Evolutionary conservation across 768 basidiomycete genomes (phyloP), one percentile per base, ranked within the genome.

Genomic region (Tricholoma matsutake): DNA sequence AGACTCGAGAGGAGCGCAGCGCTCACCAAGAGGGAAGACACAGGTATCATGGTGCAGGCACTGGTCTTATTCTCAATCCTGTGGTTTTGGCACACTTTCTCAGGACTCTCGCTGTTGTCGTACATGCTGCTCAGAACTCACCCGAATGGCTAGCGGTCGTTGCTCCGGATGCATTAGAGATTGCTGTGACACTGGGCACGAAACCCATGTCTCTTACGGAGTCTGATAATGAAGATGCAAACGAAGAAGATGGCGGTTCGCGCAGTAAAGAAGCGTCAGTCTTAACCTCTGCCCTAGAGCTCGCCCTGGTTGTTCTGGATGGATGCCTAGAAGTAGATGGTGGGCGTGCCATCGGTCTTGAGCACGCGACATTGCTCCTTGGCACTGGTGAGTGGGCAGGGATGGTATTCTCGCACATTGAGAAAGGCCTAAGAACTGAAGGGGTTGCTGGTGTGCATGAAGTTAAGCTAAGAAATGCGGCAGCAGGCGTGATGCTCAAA

Each of bases 361-460:
- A 96, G 56, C 86, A 93, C 66, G 84, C 90, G 0, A 76, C 82
- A 11, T 73, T 95, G 20, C 67, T 96, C 34, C 73, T 93, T 22
- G 87, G 86, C 1, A 75, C 83, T 1, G 86, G 87, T 5, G 93
- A 96, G 70, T 97, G 95, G 96, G 91, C 89, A 1, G 77, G 79
- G 9, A 79, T 78, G 52, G 77, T 95, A 2, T 89, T 96, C 68
- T 71, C 77, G 9, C 73, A 68, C 56, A 71, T 95, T 58, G 89
- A 92, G 59, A 81, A 81, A 64, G 91, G 94, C 1, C 68, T 82
- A 41, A 82, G 74, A 54, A 74, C 87, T 25, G 74, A 81, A 62
- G 86, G 88, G 2, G 82, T 84, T 3, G 89, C 92, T 51, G 90
- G 93, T 18, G 67, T 79, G 54, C 79, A 87, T 63, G 86, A 87